Percentiles rank a stretch among this genome's conserved stretches.
Conservation (phyloP, 192 early-diverging fungal species). For the Coemansia biformis region DNA sequence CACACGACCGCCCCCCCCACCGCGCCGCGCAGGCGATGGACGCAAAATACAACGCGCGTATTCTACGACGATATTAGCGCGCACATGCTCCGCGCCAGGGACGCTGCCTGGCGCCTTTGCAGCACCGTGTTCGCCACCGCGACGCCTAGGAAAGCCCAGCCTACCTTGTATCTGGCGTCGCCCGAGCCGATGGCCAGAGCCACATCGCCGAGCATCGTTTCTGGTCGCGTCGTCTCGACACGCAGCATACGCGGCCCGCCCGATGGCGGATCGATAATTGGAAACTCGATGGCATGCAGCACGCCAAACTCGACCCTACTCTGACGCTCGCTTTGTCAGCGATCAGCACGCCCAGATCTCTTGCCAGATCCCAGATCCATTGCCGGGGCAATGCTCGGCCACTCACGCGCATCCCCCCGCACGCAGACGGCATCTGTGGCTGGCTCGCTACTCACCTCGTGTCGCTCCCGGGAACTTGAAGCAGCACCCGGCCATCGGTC, state of each 20-base stretch:
- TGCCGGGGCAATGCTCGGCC: no score
- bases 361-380: no score
- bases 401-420: background rate
- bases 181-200: slow-evolving; percentile 89
- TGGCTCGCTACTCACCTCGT: slow-evolving; percentile 47
- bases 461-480: slow-evolving; percentile 72
- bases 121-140: no score
- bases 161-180: slow-evolving; percentile 77
- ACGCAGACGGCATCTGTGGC: no score
- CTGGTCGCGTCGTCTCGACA: slow-evolving; percentile 95
- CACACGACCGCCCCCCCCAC: no score
- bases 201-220: slow-evolving; percentile 97
- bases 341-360: no score
- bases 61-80: no score
- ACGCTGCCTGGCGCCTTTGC: no score
- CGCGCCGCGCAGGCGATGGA: no score
- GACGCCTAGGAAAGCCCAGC: no score
- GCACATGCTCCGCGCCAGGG: no score
- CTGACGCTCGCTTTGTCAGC: background rate
- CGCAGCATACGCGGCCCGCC: slow-evolving; percentile 59
- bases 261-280: slow-evolving; percentile 60
- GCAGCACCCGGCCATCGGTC: slow-evolving; percentile 62
- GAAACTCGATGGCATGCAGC: slow-evolving; percentile 84
- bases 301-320: slow-evolving; percentile 93
- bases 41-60: no score